Evolutionary conservation across 78 protist genomes (phyloP).

Genomic region (Bodo saltans): DNA sequence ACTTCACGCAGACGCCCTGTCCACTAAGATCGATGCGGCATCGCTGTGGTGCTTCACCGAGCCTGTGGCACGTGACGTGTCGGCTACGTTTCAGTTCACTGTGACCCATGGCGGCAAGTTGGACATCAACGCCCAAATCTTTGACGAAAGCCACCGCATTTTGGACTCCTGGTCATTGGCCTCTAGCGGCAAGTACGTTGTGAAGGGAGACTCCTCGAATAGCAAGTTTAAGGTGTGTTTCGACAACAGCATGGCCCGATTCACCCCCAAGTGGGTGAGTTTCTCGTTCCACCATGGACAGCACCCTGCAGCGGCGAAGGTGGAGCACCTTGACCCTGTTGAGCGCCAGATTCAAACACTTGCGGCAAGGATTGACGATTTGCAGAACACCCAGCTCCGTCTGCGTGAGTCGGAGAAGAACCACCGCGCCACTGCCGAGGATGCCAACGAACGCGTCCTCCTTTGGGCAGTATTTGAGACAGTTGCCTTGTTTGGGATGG

Average conservation of each 20-base stretch:
- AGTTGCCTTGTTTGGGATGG: conserved; percentile 62
- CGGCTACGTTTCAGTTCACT: conserved; percentile 53
- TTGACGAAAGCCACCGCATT: background rate
- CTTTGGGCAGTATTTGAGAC: conserved; percentile 86
- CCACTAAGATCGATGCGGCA: background rate
- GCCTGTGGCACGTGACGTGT: conserved; percentile 10
- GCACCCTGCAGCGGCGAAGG: conserved; percentile 25
- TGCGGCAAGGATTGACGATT: conserved; percentile 53
- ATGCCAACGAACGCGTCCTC: conserved; percentile 76
- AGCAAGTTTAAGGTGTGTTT: conserved; percentile 77
- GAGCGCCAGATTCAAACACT: conserved; percentile 32
- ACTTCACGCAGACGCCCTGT: background rate
- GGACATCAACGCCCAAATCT: conserved; percentile 64
- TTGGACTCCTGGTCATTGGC: background rate
- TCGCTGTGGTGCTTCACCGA: conserved; percentile 71
- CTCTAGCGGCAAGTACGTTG: conserved; percentile 10
- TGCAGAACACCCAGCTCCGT: conserved; percentile 66
- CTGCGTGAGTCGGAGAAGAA: conserved; percentile 65
- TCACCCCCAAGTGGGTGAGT: conserved; percentile 69
- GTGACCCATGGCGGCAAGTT: conserved; percentile 79
- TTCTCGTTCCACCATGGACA: conserved; percentile 48
- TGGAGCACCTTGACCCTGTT: conserved; percentile 27
- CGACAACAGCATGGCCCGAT: conserved; percentile 72
- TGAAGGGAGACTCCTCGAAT: conserved; percentile 48
- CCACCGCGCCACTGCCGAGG: conserved; percentile 76